Base-by-base conservation (phyloP, 192 early-diverging fungal genomes). In the Pilaira anomala region DNA sequence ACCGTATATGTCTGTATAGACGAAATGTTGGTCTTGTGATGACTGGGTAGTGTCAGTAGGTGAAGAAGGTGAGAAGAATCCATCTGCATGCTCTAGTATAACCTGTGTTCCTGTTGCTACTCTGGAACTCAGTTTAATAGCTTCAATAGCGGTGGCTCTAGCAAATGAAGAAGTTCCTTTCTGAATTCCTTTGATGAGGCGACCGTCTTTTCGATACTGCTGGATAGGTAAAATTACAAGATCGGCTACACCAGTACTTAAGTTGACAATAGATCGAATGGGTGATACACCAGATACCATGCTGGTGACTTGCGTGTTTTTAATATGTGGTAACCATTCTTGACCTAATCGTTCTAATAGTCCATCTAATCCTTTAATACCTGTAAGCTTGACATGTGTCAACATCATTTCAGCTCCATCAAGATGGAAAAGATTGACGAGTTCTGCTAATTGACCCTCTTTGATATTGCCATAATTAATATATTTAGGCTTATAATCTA, bases 401-500 rank as follows among this genome's bases (percentile, higher is more conserved):
- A 98, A 72, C 2, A 84, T 89, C 89, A 98, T 91, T 55, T 95
- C 88, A 4, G 94, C 92, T 11, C 89, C 92, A 48, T 97, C 94
- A 57, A 98, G 72, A 30, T 87, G 92, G 78, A 97, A 91, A 41
- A 98, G 87, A 71, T 98, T 98, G 60, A 97, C 79, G 29, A 98
- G 71, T 75, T 94, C 91, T 13, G 84, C 78, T 58, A 92, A 69
- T 65, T 91, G 87, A 11, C 92, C 92, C 28, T 80, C 86, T 48
- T 85, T 81, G 2, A 94, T 65, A 52, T 80, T 87, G 11, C 77
- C 75, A 28, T 84, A 86, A 49, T 94, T 91, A 40, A 95, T 80
- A 22, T 91, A 89, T 63, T 96, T 93, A n/a, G 97, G 92, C 74
- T 97, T 97, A 79, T 96, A 98, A 76, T 98, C 96, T 62, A 98